phyloP scores from a whole-genome alignment of 768 basidiomycete species.

The Paxillus ammoniavirescens region DNA sequence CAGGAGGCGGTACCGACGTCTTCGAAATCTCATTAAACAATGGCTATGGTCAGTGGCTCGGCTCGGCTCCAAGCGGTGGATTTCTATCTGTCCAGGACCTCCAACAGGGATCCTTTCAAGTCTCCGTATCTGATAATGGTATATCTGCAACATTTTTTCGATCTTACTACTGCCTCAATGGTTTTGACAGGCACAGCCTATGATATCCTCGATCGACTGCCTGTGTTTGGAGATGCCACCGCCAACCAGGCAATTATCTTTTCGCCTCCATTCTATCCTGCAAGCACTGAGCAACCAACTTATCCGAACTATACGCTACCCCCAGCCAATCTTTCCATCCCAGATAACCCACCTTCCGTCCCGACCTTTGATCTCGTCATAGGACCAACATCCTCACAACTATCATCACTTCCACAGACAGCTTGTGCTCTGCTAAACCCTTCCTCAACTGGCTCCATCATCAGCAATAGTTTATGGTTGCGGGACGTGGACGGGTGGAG shows the following conservation, averaged over 20 bases:
- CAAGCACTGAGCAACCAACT: constrained; percentile 35
- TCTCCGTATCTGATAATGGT: constrained; percentile 54
- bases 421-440: constrained; percentile 54
- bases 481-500: constrained; percentile 60
- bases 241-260: constrained; percentile 71
- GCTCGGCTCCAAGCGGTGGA: constrained; percentile 46
- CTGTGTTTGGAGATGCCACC: constrained; percentile 73
- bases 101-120: constrained; percentile 48
- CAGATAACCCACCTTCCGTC: constrained; percentile 38
- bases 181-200: constrained; percentile 48
- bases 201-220: constrained; percentile 38
- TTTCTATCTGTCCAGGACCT: constrained; percentile 46
- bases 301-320: constrained; percentile 82
- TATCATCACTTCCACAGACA: constrained; percentile 49
- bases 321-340: constrained; percentile 47
- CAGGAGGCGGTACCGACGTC: constrained; percentile 37
- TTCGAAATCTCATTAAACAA: constrained; percentile 47
- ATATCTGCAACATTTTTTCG: constrained; percentile 2
- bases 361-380: constrained; percentile 58
- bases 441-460: constrained; percentile 36
- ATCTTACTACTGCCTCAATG: neutral
- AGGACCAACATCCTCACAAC: constrained; percentile 44
- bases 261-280: constrained; percentile 51
- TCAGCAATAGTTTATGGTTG: constrained; percentile 54
- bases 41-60: constrained; percentile 55